Evolutionary conservation across 805 yeast species (phyloP), one percentile per base, ranked within the genome.

Genomic region (Metschnikowia cerradonensis): DNA sequence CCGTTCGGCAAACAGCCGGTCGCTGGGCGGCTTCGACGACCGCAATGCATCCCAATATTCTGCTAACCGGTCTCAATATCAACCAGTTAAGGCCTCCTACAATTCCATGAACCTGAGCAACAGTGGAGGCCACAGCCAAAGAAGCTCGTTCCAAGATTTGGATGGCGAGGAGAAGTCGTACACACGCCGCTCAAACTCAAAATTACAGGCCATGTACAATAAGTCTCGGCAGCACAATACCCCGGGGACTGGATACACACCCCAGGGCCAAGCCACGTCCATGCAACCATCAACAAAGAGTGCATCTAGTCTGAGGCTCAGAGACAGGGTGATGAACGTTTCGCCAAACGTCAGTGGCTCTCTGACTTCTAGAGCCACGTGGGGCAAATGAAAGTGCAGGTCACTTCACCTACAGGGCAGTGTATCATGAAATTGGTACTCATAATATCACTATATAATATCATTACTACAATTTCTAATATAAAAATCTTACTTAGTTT

Each of bases 121-220:
- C 32, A 44, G 47, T 22, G 33, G 34, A 10, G 23, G 35, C 13
- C 33, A 35, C 8, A 35, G 40, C 17, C 40, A 23, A 15, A 44
- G 55, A 17, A 45, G 32, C 45, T 41, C 52, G 6, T 34, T 32
- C 10, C 36, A 42, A 31, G 53, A 41, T 4, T 31, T 51, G 6
- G 56, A 47, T 38, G 44, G 53, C 17, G 54, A 41, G 45, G 53
- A 50, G 23, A 47, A 60, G 35, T 34, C 58, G 1, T 68, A 70
- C 53, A 62, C 67, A 6, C 66, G 73, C 10, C 59, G 73, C 42
- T 59, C 70, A 1, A 61, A 69, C 20, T 67, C 73, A 45, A 55
- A 71, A 34, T 62, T 73, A 43, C 72, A 67, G 56, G 76, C 70
- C 45, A 59, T 73, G 69, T 67, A 73, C 57, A 67, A 72, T 51